Evolutionary conservation across 1,284 basidiomycete genomes (phyloP), one percentile per base, ranked within the genome.

Genomic region (Trichosporon inkin): DNA sequence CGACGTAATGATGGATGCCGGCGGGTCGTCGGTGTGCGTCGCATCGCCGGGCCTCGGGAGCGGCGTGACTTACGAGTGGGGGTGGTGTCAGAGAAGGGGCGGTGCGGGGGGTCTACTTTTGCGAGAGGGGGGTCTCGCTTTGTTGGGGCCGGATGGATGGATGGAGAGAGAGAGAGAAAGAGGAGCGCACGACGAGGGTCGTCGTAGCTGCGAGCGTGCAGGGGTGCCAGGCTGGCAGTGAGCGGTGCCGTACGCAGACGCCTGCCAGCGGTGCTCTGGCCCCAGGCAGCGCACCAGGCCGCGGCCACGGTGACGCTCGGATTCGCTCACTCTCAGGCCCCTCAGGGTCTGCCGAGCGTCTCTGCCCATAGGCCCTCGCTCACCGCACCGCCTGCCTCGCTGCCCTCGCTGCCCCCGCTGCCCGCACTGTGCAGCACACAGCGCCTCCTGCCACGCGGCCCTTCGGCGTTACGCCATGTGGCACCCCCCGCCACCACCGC

Each of bases 151-250:
- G 47, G 4, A 35, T 35, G 41, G 44, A 47, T 53, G 59, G 51
- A 58, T 58, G 57, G 34, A 44, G 28, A 57, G 55, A 35, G 52
- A 56, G 53, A 51, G 49, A 56, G 47, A 55, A 13, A 40, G 41
- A 32, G 57, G 24, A 56, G 49, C 56, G 32, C 62, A 61, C 51
- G 59, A 37, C 32, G 35, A 17, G 49, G 11, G 17, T 38, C 34
- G 22, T 40, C 35, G 44, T 19, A 14, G 16, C 49, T 16, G 49
- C 22, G 20, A 14, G n/a, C 14, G 22, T 39, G 36, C 35, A 53
- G 44, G 44, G 44, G 44, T 49, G 44, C 44, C 35, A 53, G 52
- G 52, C 52, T 36, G 52, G 52, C 51, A 47, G 44, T 24, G 24
- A 16, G 44, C 36, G 28, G 44, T 49, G 44, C 44, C 22, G 44